Evolutionary conservation across 1,139 yeast species (phyloP), one percentile per base, ranked within the genome.

Genomic region (Candida anutae): DNA sequence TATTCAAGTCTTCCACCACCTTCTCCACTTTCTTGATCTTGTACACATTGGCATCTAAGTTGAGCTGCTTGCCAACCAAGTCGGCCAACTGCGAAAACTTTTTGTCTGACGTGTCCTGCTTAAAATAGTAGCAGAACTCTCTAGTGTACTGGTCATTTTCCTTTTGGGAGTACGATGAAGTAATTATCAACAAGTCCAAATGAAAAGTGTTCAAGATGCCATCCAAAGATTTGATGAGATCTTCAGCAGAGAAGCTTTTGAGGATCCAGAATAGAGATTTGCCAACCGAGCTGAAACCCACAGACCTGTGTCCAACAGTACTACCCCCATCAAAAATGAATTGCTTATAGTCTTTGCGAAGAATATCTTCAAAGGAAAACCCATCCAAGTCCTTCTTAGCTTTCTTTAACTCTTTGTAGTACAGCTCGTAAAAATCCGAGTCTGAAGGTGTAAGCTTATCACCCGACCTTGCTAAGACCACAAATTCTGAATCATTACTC

Each of bases 311-410:
- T 0, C 96, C 97, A 18, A 84, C 63, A 6, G 46, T 51, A 3
- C 46, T 45, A 5, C 52, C 51, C 1, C 53, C 55, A 9, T 52
- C 50, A 34, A 72, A 71, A 4, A 53, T 57, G 58, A 81, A 87
- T 42, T 76, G 78, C 46, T 88, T 88, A 53, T 82, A 88, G 48
- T 88, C 98, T 50, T 85, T 87, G 25, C 78, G 60, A 26, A 88
- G 58, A 11, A 88, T 52, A 29, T 84, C 94, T 5, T 47, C 45
- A 9, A 75, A 55, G 1, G 70, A 45, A 28, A 87, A 61, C 0
- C 84, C 85, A 2, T 52, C 48, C 27, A 85, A 58, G 43, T 84
- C 77, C 34, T 69, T 68, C 50, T 84, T 85, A 9, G 77, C 74
- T 4, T 44, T 39, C 34, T 69, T 70, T 28, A 83, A 51, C 5